Conservation (phyloP, 2,329 filamentous ascomycete genomes). For the Pseudogymnoascus pannorum region DNA sequence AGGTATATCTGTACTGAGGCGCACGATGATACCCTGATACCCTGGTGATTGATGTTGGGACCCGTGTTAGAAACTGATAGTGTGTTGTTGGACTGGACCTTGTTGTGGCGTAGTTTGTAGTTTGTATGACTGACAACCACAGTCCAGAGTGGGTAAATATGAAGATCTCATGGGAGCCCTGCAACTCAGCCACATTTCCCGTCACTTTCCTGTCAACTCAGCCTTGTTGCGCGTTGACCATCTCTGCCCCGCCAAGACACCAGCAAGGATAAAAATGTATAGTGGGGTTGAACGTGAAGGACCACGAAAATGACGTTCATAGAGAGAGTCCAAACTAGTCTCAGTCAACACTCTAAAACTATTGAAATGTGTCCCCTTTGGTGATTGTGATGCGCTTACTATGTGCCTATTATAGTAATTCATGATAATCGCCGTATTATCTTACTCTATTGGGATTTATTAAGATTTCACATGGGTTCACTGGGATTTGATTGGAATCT, state of each 20-base stretch:
- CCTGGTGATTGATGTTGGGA: neutral
- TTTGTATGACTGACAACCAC: no score
- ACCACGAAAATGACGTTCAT: neutral
- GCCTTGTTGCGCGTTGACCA: neutral
- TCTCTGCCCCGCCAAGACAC: neutral
- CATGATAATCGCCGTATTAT: neutral
- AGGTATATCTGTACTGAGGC: neutral
- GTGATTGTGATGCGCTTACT: neutral
- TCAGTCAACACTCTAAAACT: no score
- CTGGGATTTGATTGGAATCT: neutral
- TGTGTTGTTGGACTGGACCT: neutral
- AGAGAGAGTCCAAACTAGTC: neutral
- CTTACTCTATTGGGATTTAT: neutral
- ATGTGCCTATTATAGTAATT: neutral
- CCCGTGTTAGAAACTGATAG: neutral
- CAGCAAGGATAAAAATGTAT: neutral
- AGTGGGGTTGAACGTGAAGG: neutral
- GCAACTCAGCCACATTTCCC: neutral
- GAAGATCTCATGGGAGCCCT: neutral
- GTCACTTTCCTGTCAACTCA: no score
- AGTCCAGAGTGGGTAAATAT: neutral
- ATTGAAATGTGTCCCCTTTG: neutral
- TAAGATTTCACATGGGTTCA: neutral
- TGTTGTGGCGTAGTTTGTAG: neutral
- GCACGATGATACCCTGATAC: neutral